A percentile compares a stretch with the other conserved stretches of the same genome.
Evolutionary conservation across 2,329 filamentous ascomycete genomes (phyloP).

Genomic region (Botrytis hyacinthi): DNA sequence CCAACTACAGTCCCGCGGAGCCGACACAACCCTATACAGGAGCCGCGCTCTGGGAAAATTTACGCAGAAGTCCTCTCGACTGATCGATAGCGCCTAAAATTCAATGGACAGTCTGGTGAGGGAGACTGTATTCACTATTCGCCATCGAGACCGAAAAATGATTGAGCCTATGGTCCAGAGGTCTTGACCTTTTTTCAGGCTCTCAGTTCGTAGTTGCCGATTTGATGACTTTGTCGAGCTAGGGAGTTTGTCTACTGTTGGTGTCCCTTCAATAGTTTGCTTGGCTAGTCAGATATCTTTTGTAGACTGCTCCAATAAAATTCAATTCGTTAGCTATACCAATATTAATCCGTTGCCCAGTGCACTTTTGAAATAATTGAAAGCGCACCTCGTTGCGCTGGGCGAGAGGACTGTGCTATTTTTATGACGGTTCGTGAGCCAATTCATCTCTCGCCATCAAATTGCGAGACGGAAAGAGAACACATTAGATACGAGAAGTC

Average conservation of each 20-base stretch:
- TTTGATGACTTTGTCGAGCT: not conserved
- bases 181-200: not conserved
- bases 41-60: not conserved
- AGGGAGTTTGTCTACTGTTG: not conserved
- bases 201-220: not conserved
- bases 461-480: not conserved
- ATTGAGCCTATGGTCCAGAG: accelerated
- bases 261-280: not conserved
- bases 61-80: not conserved
- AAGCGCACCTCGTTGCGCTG: not conserved
- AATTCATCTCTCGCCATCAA: accelerated
- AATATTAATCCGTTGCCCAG: not conserved
- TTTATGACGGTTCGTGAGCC: not conserved
- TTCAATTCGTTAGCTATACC: not conserved
- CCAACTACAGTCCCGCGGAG: not conserved
- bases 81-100: not conserved
- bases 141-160: not conserved
- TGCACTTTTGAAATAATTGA: not conserved
- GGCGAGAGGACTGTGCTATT: accelerated
- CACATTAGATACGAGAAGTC: not conserved
- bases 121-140: not conserved
- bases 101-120: not conserved
- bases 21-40: not conserved
- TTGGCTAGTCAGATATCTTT: not conserved
- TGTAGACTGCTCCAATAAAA: too few relatives aligned